Base-by-base conservation (phyloP, 768 basidiomycete species). In the Mycena rosella region DNA sequence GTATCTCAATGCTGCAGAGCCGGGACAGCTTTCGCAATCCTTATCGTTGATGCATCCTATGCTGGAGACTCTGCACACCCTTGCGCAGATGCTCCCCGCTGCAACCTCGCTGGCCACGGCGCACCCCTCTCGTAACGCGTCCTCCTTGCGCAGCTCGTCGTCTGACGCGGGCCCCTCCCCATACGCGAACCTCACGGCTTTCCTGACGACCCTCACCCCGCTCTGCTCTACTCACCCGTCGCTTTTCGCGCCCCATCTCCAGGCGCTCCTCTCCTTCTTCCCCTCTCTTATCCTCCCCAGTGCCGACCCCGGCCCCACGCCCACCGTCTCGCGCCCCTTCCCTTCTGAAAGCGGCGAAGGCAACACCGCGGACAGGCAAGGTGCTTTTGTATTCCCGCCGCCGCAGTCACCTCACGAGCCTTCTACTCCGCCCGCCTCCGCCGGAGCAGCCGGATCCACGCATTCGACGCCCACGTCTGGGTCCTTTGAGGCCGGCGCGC, bases 191-290 rank as follows among this genome's bases (percentile, higher is more conserved):
- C 84, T 92, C 1, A 88, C 92, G 8, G 81, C 83, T 1, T 94
- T 94, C 77, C 82, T 95, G 51, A 80, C 85, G 18, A 86, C 89
- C 4, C 81, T 96, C 22, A 93, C 91, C 0, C 91, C 93, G 0
- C 85, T 96, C 15, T 88, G 91, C 29, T 79, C 86, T 7, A 84
- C 89, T 2, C 86, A 92, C 65, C 90, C 94, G 0, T 79, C 81
- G 1, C 82, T 95, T n/a, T 96, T 96, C 73, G 83, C 85, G 24
- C 88, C 91, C 0, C 94, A 96, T 74, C 81, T 96, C 10, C 80
- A 82, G 10, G 86, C 87, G 0, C 80, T 96, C 26, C 82, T 95
- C 22, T 81, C 86, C 0, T 95, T 95, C 76, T 81, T 95, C 32
- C 90, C 91, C 0, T 82, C 86, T 2, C 81, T 95, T 20, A 88